Evolutionary conservation across 176 grass and related monocot genomes (phyloP), one percentile per base, ranked within the genome.

Genomic region (Carex parvula): DNA sequence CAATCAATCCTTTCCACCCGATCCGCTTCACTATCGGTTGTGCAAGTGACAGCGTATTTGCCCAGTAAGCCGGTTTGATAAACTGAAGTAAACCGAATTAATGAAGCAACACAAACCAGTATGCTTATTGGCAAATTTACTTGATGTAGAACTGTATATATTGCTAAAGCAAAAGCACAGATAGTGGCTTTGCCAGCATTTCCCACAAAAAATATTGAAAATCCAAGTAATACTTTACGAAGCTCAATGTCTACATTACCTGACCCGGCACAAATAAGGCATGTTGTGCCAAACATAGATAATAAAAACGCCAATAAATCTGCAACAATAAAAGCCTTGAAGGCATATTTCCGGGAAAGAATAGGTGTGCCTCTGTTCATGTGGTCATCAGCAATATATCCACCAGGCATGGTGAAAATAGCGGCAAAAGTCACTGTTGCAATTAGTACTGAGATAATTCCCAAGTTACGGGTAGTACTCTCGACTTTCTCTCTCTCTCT

Each of bases 341-440:
- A 84, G 11, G 61, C 2, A 56, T 84, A 84, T 39, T 58, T 13
- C 64, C 52, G 32, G 6, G 82, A 69, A 4, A 84, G 53, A 69
- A 58, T 21, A 68, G 82, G 82, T 5, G 66, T 74, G 13, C 65
- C 82, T 30, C 17, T 35, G 1, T 84, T 54, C 0, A 20, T 8
- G 37, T 60, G 6, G 55, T 54, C 70, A 64, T 79, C 84, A 17
- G 48, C 24, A 21, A 17, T 52, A 21, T 64, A 78, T 55, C 84
- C 84, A 32, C 84, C 72, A 11, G 84, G 84, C 70, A 86, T 64
- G 13, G 84, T 86, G 60, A 86, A 86, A 32, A 66, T 79, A 63
- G 72, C 84, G 52, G 84, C 72, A 79, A 86, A 86, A 77, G 84
- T 53, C 10, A 86, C 72, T 16, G 84, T 86, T 39, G 71, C 58